Conservation (phyloP, 2,329 filamentous ascomycete genomes). For the Apiospora sp. region DNA sequence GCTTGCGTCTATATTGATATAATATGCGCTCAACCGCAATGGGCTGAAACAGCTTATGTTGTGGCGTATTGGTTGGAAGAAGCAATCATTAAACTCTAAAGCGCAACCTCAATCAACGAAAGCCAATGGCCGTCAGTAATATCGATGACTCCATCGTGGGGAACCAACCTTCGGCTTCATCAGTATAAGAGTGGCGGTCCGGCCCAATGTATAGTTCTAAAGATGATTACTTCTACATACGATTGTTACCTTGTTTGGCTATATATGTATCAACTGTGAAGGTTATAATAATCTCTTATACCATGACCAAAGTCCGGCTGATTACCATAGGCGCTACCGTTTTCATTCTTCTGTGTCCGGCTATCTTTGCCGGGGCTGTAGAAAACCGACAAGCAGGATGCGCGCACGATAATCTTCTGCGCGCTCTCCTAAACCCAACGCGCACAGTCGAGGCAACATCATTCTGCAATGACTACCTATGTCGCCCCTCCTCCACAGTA, state of each 20-base stretch:
- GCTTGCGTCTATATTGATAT: neutral
- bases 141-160: neutral
- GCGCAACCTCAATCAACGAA: neutral
- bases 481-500: neutral
- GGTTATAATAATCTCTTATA: neutral
- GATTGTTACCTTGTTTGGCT: neutral
- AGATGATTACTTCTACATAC: neutral
- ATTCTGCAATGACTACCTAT: conserved; percentile 19
- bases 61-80: neutral
- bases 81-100: neutral
- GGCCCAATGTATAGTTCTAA: neutral
- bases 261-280: neutral
- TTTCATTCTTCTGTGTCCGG: neutral
- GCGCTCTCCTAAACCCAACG: neutral
- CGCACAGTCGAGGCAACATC: conserved; percentile 1
- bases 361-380: neutral
- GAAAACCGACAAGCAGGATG: conserved; percentile 11
- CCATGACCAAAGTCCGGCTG: neutral
- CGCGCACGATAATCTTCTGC: conserved; percentile 18
- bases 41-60: neutral
- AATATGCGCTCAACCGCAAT: neutral
- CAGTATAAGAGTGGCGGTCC: neutral
- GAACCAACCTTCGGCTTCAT: neutral
- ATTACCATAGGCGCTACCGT: neutral
- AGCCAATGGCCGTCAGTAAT: neutral